Percentiles rank a stretch among this genome's conserved stretches.
Evolutionary conservation across 1,139 yeast species (phyloP).

Genomic region (Protomyces gravidus): DNA sequence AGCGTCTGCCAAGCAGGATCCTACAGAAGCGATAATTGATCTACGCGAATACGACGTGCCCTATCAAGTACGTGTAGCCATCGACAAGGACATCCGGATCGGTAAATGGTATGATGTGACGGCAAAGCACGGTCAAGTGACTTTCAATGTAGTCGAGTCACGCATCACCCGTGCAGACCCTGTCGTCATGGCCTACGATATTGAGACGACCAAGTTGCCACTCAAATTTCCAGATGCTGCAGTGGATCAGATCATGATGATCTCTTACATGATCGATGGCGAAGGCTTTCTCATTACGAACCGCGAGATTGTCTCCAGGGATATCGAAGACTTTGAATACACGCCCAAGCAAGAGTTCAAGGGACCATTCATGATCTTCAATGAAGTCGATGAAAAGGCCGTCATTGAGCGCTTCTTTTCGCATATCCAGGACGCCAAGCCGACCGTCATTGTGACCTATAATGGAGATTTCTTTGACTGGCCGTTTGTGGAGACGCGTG

Average conservation of each 20-base stretch:
- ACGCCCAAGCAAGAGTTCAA: constrained; percentile 96
- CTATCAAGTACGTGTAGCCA: constrained; percentile 89
- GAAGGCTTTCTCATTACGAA: constrained; percentile 92
- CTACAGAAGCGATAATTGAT: constrained; percentile 66
- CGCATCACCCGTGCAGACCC: constrained; percentile 96
- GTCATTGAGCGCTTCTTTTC: constrained; percentile 74
- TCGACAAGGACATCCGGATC: constrained; percentile 76
- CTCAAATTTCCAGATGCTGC: constrained; percentile 90
- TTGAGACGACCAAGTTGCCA: constrained; percentile 96
- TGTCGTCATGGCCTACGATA: constrained; percentile 92
- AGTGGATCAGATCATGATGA: constrained; percentile 97
- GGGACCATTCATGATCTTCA: constrained; percentile 83
- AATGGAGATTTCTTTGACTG: constrained; percentile 99
- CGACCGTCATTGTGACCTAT: constrained; percentile 94
- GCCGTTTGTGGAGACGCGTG: constrained; percentile 94
- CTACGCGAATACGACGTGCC: constrained; percentile 95
- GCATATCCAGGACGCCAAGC: constrained; percentile 79
- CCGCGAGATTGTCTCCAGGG: constrained; percentile 87
- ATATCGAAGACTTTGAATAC: constrained; percentile 93
- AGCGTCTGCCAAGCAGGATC: constrained; percentile 44
- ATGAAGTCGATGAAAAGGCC: constrained; percentile 79
- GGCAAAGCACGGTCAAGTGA: constrained; percentile 55
- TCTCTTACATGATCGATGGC: constrained; percentile 98
- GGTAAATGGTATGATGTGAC: constrained; percentile 94
- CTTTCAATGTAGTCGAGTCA: constrained; percentile 60